These are phyloP conservation scores for Paralagenidium karlingii DNA, from an alignment of 352 stramenopile genomes.

Conservation along the genomic window DNA sequence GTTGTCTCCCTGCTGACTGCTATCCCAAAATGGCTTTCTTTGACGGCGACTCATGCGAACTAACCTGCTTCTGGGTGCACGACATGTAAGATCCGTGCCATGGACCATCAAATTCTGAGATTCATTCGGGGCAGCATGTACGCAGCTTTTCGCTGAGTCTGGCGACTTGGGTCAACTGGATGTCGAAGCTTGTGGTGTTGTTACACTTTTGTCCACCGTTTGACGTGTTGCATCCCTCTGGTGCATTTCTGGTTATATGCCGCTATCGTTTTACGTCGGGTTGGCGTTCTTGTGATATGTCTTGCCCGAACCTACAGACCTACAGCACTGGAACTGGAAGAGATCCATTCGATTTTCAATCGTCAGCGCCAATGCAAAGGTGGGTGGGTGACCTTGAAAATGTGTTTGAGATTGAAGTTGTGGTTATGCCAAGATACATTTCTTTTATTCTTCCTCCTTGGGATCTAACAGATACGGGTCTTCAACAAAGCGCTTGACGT, in stretches of 20 bases:
- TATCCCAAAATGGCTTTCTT: neutral
- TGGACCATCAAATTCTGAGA: constrained; percentile 95
- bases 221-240: constrained; percentile 27
- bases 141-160: constrained; percentile 79
- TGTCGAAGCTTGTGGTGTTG: constrained; percentile 86
- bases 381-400: too few relatives aligned
- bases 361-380: constrained; percentile 18
- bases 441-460: constrained; percentile 17
- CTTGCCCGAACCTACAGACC: constrained; percentile 91
- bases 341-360: constrained; percentile 86
- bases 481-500: constrained; percentile 33
- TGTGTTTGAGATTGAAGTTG: too few relatives aligned
- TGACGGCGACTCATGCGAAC: neutral
- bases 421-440: too few relatives aligned
- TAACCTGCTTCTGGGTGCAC: too few relatives aligned
- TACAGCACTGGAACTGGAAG: constrained; percentile 82
- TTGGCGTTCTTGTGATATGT: constrained; percentile 59
- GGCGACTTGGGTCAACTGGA: constrained; percentile 87
- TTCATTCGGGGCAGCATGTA: constrained; percentile 83
- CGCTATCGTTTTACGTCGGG: constrained; percentile 48
- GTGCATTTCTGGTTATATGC: constrained; percentile 90
- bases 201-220: constrained; percentile 91
- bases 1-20: neutral
- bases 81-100: constrained; percentile 80
- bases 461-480: constrained; percentile 35